A percentile compares a stretch with the other conserved stretches of the same genome.
These are phyloP conservation scores for Penicillium coprophilum DNA, from an alignment of 495 filamentous ascomycete species.

Conservation along the genomic window DNA sequence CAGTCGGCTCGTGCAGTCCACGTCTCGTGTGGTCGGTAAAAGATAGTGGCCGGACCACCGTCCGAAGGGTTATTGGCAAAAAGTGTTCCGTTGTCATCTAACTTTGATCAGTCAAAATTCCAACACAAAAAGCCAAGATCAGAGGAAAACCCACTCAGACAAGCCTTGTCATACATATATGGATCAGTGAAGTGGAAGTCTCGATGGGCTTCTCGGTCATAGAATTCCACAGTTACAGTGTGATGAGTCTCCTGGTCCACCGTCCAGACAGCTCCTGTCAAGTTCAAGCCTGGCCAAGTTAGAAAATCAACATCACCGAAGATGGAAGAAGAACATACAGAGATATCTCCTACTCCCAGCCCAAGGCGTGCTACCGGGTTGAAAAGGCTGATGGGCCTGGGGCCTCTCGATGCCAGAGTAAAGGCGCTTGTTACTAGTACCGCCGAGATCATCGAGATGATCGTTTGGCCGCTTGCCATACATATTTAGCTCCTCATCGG, in stretches of 20 bases:
- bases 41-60: slow-evolving; percentile 74
- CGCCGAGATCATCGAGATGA: slow-evolving; percentile 50
- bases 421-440: slow-evolving; percentile 59
- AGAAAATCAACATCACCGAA: slow-evolving; percentile 17
- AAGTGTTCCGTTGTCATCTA: slow-evolving; percentile 76
- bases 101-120: slow-evolving; percentile 27
- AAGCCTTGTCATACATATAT: slow-evolving; percentile 94
- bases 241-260: slow-evolving; percentile 93
- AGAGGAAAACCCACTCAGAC: slow-evolving; percentile 54
- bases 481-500: slow-evolving; percentile 57
- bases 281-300: slow-evolving; percentile 62
- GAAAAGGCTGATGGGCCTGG: slow-evolving; percentile 76
- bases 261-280: slow-evolving; percentile 94
- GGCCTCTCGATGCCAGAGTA: slow-evolving; percentile 60
- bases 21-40: slow-evolving; percentile 94
- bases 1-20: slow-evolving; percentile 92
- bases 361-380: slow-evolving; percentile 95
- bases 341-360: slow-evolving; percentile 89
- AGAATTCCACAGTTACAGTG: slow-evolving; percentile 96
- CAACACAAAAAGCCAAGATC: background rate
- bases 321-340: slow-evolving; percentile 45
- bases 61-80: slow-evolving; percentile 78
- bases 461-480: slow-evolving; percentile 59
- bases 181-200: slow-evolving; percentile 97
- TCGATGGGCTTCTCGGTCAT: slow-evolving; percentile 85